Base-by-base conservation (phyloP, 495 filamentous ascomycete species). In the Penicillium paradoxum region DNA sequence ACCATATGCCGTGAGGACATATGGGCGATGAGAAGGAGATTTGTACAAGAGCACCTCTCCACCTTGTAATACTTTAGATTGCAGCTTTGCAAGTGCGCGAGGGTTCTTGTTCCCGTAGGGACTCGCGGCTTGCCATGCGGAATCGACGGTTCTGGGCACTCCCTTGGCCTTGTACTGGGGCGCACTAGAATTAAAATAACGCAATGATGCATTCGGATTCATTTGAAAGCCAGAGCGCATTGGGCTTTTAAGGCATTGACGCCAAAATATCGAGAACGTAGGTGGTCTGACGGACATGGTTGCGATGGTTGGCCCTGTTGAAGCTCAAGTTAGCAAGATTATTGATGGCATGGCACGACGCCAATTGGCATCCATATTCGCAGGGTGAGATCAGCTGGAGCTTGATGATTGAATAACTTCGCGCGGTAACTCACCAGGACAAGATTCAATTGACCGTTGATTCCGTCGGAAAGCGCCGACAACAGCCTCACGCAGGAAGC, bases 1-100 rank as follows among this genome's bases (percentile, higher is more conserved):
- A 32, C 68, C 62, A 60, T 85, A 83, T 60, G 79, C 78, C 32
- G 79, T 77, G 36, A 79, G 48, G 30, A 81, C 64, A 66, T 81
- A 87, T 57, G 72, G 67, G 47, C 75, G 73, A 55, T 88, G 83
- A 4, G 83, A 83, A 4, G 77, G 82, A 0, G 80, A 76, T 51
- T 82, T 70, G 71, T 83, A 90, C 29, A 89, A 68, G 0, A 80
- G 37, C 10, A 75, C 53, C n/a, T 71, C 54, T 15, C 73, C 70
- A 6, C 1, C 10, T n/a, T 51, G 38, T 33, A 51, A 34, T 17
- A 51, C 49, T 7, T 37, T 70, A 57, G 49, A 58, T 69, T 34
- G 68, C 60, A 13, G 74, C 67, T 54, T 72, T 72, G 7, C 60
- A 55, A 41, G 68, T 52, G 25, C n/a, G 47, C 43, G 29, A 32